Evolutionary conservation across 1,284 basidiomycete species (phyloP).

Genomic region (Austropuccinia psidii): DNA sequence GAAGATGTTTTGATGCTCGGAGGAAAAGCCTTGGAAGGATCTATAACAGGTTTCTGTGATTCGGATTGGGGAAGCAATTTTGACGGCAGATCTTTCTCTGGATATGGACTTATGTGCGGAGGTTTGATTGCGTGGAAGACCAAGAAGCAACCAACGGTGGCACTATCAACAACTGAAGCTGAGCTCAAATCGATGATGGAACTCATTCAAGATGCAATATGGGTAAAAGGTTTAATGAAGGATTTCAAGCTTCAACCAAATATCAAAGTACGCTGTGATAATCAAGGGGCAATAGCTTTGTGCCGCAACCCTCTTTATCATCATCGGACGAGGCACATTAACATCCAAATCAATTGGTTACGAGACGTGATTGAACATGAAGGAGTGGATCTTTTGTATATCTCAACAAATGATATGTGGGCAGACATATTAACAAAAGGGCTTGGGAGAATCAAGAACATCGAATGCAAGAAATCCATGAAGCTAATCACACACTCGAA

Average conservation of each 20-base stretch:
- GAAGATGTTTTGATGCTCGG: no score
- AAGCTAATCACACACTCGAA: no score
- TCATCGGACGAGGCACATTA: neutral
- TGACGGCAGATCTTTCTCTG: neutral
- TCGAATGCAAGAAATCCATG: no score
- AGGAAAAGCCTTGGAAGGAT: no score
- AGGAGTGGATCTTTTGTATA: no score
- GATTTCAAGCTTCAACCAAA: no score
- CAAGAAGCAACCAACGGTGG: constrained; percentile 16
- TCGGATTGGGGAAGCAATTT: constrained; percentile 5
- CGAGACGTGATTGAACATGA: neutral
- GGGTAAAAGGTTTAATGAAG: neutral
- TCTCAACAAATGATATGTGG: no score
- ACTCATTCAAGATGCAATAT: neutral
- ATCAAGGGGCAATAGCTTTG: neutral
- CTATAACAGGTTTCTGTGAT: no score
- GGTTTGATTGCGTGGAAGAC: constrained; percentile 8
- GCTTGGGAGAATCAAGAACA: no score
- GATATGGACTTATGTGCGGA: neutral
- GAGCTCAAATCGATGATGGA: neutral
- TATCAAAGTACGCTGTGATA: no score
- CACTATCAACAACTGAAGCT: constrained; percentile 11
- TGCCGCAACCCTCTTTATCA: neutral
- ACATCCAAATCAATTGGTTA: neutral
- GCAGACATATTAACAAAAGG: no score